Conservation (phyloP, 2,329 filamentous ascomycete genomes). For the Thyridium curvatum region DNA sequence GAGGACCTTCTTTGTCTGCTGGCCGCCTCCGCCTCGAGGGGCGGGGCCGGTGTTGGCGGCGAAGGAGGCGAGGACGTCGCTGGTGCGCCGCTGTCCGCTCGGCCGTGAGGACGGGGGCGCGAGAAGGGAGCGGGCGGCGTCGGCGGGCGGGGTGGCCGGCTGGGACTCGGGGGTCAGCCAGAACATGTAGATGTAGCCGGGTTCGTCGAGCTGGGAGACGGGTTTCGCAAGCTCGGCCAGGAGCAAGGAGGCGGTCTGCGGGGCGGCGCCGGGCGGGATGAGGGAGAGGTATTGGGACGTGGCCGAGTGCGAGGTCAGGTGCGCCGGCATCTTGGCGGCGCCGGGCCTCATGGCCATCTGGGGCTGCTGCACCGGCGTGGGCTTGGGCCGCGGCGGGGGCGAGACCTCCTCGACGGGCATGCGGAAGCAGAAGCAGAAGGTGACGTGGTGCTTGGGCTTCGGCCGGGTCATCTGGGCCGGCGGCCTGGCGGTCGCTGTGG, state of each 20-base stretch:
- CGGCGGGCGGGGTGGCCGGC: slow-evolving; percentile 46
- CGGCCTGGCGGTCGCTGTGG: slow-evolving; percentile 9
- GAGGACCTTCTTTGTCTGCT: slow-evolving; percentile 51
- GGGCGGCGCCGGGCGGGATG: slow-evolving; percentile 62
- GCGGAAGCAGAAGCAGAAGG: slow-evolving; percentile 47
- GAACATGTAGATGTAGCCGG: slow-evolving; percentile 98
- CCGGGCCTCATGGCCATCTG: slow-evolving; percentile 6
- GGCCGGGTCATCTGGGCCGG: slow-evolving; percentile 17
- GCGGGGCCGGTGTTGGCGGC: slow-evolving; percentile 22
- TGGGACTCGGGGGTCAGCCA: slow-evolving; percentile 74
- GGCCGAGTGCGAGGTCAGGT: slow-evolving; percentile 19
- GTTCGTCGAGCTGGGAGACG: slow-evolving; percentile 67
- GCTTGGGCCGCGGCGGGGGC: slow-evolving; percentile 36
- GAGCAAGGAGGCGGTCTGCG: slow-evolving; percentile 63
- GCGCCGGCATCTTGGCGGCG: slow-evolving; percentile 16
- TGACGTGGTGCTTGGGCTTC: slow-evolving; percentile 23
- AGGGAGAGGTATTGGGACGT: slow-evolving; percentile 51
- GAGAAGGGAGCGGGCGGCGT: slow-evolving; percentile 54
- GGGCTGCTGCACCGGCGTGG: slow-evolving; percentile 35
- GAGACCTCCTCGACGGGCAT: slow-evolving; percentile 37
- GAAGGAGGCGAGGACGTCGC: slow-evolving; percentile 49
- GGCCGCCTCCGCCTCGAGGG: slow-evolving; percentile 14
- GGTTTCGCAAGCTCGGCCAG: slow-evolving; percentile 72
- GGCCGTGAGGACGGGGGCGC: slow-evolving; percentile 36
- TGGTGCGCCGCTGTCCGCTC: slow-evolving; percentile 37